Conservation (phyloP, 805 yeast genomes). For the Saccharomycopsis sp. region DNA sequence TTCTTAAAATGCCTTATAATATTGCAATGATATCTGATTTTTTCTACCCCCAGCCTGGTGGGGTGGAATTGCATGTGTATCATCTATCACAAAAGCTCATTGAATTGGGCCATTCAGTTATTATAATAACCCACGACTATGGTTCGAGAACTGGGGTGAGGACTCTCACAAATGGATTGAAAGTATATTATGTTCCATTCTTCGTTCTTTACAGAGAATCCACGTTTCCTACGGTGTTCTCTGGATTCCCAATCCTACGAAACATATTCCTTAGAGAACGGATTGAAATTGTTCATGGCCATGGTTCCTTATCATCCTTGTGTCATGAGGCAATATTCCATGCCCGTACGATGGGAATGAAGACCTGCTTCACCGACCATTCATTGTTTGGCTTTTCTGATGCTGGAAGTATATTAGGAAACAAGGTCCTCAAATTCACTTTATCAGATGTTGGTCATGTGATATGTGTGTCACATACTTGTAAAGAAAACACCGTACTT, state of each 20-base stretch:
- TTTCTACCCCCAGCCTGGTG: conserved; percentile 98
- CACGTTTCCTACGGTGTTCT: conserved; percentile 83
- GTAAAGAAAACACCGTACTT: conserved; percentile 91
- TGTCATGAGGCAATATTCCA: conserved; percentile 92
- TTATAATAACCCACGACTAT: conserved; percentile 85
- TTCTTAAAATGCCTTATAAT: conserved; percentile 25
- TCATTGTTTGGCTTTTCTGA: conserved; percentile 92
- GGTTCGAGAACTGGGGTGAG: conserved; percentile 79
- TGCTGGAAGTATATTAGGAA: conserved; percentile 75
- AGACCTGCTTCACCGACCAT: conserved; percentile 92
- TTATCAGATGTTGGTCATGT: conserved; percentile 84
- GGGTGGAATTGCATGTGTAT: conserved; percentile 91
- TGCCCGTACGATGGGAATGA: conserved; percentile 86
- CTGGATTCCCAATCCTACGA: conserved; percentile 78
- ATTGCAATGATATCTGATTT: conserved; percentile 83
- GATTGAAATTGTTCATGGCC: conserved; percentile 90
- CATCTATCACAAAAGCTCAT: conserved; percentile 82
- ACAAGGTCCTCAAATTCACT: conserved; percentile 78
- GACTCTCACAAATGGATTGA: conserved; percentile 79
- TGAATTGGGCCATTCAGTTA: conserved; percentile 75
- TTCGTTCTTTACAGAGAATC: conserved; percentile 75
- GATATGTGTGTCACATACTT: conserved; percentile 94
- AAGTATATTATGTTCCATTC: conserved; percentile 86
- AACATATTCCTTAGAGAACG: conserved; percentile 80
- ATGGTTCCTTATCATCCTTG: conserved; percentile 79